A percentile compares a stretch with the other conserved stretches of the same genome.
phyloP scores from a whole-genome alignment of 441 rosid genomes.

The Rhodomyrtus psidioides region DNA sequence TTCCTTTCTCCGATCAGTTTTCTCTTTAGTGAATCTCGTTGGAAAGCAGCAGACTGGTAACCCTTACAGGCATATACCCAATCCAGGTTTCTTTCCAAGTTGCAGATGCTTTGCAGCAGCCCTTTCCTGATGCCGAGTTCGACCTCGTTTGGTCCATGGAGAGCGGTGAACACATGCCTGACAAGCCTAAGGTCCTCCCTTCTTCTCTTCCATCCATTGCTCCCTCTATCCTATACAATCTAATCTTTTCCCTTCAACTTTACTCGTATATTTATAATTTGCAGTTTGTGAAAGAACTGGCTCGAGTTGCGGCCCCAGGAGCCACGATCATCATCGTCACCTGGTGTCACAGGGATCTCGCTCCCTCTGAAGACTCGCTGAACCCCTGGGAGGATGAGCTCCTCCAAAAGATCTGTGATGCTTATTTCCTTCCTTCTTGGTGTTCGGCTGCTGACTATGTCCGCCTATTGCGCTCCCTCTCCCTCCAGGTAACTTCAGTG shows the following conservation, averaged over 20 bases:
- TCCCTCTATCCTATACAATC: background rate
- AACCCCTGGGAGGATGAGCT: slow-evolving; percentile 64
- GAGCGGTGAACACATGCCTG: slow-evolving; percentile 97
- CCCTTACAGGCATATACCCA: background rate
- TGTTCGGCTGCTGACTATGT: slow-evolving; percentile 79
- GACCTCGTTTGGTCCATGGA: slow-evolving; percentile 96
- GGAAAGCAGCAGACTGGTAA: background rate
- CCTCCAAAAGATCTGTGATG: slow-evolving; percentile 54
- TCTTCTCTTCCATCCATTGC: background rate
- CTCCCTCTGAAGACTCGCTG: slow-evolving; percentile 48
- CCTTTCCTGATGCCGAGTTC: slow-evolving; percentile 68
- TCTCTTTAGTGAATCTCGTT: background rate
- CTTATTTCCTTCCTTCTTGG: slow-evolving; percentile 84
- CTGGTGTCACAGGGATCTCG: slow-evolving; percentile 85
- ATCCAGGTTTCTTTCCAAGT: slow-evolving; percentile 65
- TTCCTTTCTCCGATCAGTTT: background rate
- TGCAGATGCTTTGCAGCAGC: slow-evolving; percentile 84
- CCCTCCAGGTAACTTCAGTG: slow-evolving; percentile 40
- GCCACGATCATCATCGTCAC: slow-evolving; percentile 75
- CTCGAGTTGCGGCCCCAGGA: slow-evolving; percentile 81
- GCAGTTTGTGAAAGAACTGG: slow-evolving; percentile 75
- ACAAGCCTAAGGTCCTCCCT: slow-evolving; percentile 55
- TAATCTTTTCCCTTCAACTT: background rate
- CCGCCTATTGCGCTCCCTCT: slow-evolving; percentile 36
- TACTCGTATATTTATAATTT: background rate